Evolutionary conservation across 257 asterid species (phyloP), one percentile per base, ranked within the genome.

Genomic region (Nicotiana tomentosiformis): DNA sequence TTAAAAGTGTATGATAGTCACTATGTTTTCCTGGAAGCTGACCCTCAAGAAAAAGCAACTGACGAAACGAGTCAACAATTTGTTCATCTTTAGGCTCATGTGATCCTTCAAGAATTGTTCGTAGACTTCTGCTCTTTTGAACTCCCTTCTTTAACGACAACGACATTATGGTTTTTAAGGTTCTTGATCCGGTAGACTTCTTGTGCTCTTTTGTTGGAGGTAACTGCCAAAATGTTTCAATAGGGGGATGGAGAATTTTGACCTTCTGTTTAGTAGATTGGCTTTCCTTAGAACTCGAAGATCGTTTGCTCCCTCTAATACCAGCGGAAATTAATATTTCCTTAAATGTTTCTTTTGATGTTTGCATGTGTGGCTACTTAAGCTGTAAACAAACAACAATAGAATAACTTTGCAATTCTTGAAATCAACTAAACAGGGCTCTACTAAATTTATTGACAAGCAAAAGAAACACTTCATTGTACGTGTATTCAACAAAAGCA

Each of bases 1-100:
- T 84, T 64, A 93, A 83, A 81, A 92, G 94, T 65, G 95, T 92
- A 17, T 93, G 95, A 66, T 93, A 90, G 77, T 92, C 98, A 62
- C 33, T 87, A 32, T 89, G 84, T 81, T 89, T 91, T 69, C 30
- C 83, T 0, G 87, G 86, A 39, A 84, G 70, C 37, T 76, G 88
- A 17, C 87, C 90, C 85, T 93, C 97, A 14, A 86, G 83, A 37
- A 81, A 84, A 69, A 93, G 90, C 86, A 90, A 53, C 83, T 89
- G 84, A 26, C 94, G 94, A 49, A 93, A 93, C 5, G 89, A 83
- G 15, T 90, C 91, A 29, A 92, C 94, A 16, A 69, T 55, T 56
- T 88, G 83, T 77, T 92, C 90, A 30, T 93, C 94, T 33, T 85
- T 84, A 65, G 96, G 89, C 58, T 86, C 86, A 80, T 81, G 93